Conservation (phyloP, 768 basidiomycete species). For the Fomitopsis serialis region DNA sequence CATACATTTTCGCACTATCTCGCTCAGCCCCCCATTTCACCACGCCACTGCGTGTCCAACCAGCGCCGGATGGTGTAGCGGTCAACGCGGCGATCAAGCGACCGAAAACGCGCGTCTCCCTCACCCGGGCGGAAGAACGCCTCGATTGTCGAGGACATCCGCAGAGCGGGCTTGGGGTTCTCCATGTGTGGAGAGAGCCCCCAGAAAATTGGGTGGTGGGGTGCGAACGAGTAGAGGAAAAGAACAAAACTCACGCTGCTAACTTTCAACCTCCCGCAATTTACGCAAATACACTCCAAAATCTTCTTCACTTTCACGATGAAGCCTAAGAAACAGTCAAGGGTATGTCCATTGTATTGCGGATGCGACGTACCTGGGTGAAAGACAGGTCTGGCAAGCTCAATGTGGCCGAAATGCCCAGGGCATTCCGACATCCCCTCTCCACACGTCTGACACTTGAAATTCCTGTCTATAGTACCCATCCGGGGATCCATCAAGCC, state of each 20-base stretch:
- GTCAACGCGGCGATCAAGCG: slow-evolving; percentile 88
- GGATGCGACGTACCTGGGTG: slow-evolving; percentile 71
- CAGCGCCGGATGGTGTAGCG: slow-evolving; percentile 63
- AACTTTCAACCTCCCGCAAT: slow-evolving; percentile 96
- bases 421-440: slow-evolving; percentile 99
- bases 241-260: slow-evolving; percentile 87
- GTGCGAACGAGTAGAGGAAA: slow-evolving; percentile 87
- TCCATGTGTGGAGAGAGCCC: slow-evolving; percentile 93
- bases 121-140: slow-evolving; percentile 77
- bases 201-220: slow-evolving; percentile 95
- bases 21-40: slow-evolving; percentile 99
- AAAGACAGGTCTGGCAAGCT: slow-evolving; percentile 94
- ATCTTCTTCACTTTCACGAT: slow-evolving; percentile 99
- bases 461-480: slow-evolving; percentile 96
- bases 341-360: not conserved
- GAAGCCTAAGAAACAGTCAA: slow-evolving; percentile 56
- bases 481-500: slow-evolving; percentile 97
- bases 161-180: slow-evolving; percentile 93
- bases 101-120: slow-evolving; percentile 84
- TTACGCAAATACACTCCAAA: slow-evolving; percentile 96
- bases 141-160: slow-evolving; percentile 73
- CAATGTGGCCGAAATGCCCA: slow-evolving; percentile 98
- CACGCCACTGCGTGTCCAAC: slow-evolving; percentile 85
- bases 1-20: slow-evolving; percentile 71
- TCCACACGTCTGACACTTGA: slow-evolving; percentile 99